Evolutionary conservation across 768 basidiomycete species (phyloP), one percentile per base, ranked within the genome.

Genomic region (Suillus clintonianus): DNA sequence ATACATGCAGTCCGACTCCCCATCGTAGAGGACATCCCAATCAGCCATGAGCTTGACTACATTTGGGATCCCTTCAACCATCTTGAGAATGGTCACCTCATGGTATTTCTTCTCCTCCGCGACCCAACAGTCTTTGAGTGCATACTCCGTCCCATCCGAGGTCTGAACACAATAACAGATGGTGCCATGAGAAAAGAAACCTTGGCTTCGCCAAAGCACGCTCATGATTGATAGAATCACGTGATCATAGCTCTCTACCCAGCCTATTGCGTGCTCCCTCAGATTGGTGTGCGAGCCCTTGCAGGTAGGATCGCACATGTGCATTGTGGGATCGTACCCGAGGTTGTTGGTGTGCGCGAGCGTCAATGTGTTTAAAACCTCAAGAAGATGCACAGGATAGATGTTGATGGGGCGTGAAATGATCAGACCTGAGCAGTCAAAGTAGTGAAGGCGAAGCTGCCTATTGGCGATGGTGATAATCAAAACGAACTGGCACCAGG

Each of bases 61-160:
- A 36, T 42, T 42, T 2, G 17, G 32, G 42, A 59, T 34, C 0
- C 22, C 57, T 13, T 59, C 24, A 24, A 59, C 9, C 30, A 34
- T 34, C 17, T 14, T 5, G 17, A 42, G 37, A 17, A 59, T 0
- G 17, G 32, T 39, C 1, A 42, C 30, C 57, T 59, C 39, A 2
- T 59, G 57, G 19, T 34, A 3, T 59, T 11, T 39, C 37, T 8
- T 37, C 4, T 39, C 57, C 36, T 59, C 14, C 2, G 57, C 7
- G 14, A 39, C 22, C 57, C 57, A 59, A 42, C 42, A 59, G 39
- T 59, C 57, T 39, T 59, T 59, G 36, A 59, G 57, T 17, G 42
- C 22, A 10, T n/a, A 39, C 27, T 59, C 57, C 17, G 1, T 2
- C 37, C 24, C 36, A 42, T 5, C 11, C 14, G 5, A 34, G 32